Base-by-base conservation (phyloP, 2,329 filamentous ascomycete species). In the Fusarium annulatum region DNA sequence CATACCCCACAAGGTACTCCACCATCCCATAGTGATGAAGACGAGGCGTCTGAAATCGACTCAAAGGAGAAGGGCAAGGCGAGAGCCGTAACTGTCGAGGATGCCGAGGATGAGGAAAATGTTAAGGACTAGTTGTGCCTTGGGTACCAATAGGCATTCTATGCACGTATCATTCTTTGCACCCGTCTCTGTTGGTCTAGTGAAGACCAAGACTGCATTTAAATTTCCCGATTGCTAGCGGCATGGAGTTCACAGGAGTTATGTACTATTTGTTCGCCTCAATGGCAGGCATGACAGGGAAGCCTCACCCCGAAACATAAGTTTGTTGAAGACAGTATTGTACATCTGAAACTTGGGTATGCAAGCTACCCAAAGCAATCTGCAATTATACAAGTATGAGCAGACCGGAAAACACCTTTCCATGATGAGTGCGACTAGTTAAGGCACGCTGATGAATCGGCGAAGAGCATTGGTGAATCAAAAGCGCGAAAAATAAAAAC, bases 71-170 rank as follows among this genome's bases (percentile, higher is more conserved):
- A 59, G 56, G 56, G 83, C 12, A 88, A 86, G 72, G 84, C 79
- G 3, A 86, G 79, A 66, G 84, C 84, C 9, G 86, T 81, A 16
- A 86, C 86, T 8, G 81, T 88, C 4, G 75, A 78, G 23, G 76
- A 77, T 38, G 71, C 66, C 16, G 74, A 75, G 45, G 74, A 78
- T 8, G 68, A 77, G 33, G 69, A 62, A 15, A 62, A 59, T 26
- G 39, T 19, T 18, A 64, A 67, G 30, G 57, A 71, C 38, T 73
- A 73, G 67, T 21, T 33, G n/a, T 46, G 51, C n/a, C n/a, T n/a
- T 15, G 23, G 48, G 34, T 41, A 39, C 23, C 34, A 55, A 64
- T 46, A 51, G 61, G 41, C 26, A 42, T 48, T 46, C 30, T 41
- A 41, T 33, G 23, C 18, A 64, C 43, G 45, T 10, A 61, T 64